These are phyloP conservation scores for Xylaria longipes DNA, from an alignment of 495 filamentous ascomycete species.

Conservation along the genomic window DNA sequence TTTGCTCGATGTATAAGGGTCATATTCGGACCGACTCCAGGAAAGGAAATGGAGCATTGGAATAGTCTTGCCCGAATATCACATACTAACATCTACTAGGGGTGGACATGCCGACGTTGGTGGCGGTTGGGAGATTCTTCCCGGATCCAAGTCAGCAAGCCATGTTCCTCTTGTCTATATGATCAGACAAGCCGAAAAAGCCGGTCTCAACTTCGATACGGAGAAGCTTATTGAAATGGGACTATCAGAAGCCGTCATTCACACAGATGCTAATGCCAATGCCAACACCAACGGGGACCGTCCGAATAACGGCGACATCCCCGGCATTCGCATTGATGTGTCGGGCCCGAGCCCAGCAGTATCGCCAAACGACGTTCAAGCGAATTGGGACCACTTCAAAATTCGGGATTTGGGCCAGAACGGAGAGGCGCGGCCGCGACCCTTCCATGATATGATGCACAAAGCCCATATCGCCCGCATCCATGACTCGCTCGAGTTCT, in stretches of 20 bases:
- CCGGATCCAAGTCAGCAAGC: conserved; percentile 66
- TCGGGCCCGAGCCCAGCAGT: conserved; percentile 31
- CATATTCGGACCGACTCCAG: not conserved
- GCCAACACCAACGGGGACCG: conserved; percentile 7
- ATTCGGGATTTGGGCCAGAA: conserved; percentile 28
- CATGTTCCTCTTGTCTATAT: conserved; percentile 85
- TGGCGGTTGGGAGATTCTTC: conserved; percentile 75
- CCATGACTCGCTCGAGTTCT: conserved; percentile 77
- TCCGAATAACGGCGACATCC: conserved; percentile 27
- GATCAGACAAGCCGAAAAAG: conserved; percentile 77
- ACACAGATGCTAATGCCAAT: conserved; percentile 26
- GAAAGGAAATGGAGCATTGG: not conserved
- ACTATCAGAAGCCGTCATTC: conserved; percentile 49
- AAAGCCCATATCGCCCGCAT: conserved; percentile 67
- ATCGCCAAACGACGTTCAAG: conserved; percentile 19
- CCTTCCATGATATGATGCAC: conserved; percentile 63
- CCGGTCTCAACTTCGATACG: conserved; percentile 73
- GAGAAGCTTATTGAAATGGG: conserved; percentile 72
- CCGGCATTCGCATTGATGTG: conserved; percentile 46
- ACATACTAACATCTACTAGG: conserved; percentile 10
- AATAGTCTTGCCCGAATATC: not conserved
- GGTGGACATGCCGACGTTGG: conserved; percentile 85
- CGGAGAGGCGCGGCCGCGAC: conserved; percentile 11
- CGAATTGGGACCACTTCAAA: conserved; percentile 32
- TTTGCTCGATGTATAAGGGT: not conserved